Evolutionary conservation across 495 filamentous ascomycete genomes (phyloP), one percentile per base, ranked within the genome.

Genomic region (Articulospora tetracladia): DNA sequence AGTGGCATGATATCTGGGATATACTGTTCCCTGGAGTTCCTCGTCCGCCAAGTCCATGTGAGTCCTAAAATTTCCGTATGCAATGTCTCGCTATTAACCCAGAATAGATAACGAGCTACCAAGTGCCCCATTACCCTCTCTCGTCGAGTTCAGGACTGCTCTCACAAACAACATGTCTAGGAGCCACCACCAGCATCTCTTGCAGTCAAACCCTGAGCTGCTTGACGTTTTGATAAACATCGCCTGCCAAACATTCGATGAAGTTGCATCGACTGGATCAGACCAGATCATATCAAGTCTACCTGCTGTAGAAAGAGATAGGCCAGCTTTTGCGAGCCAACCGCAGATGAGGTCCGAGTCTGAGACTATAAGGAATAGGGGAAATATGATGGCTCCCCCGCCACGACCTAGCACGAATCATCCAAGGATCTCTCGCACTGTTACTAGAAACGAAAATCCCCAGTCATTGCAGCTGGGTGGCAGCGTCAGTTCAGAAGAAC

Each of bases 1-100:
- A 34, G 49, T 58, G 56, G 56, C 51, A 23, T 22, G 46, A 47
- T 13, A 58, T 58, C n/a, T 58, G 56, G 56, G 27, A 52, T 22
- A 39, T 58, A 6, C 46, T 58, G 12, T 58, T 58, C 30, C 56
- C 56, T 17, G 46, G 32, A 22, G 28, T 34, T 11, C 0, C 13
- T 8, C 6, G 7, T 25, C 56, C 56, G 11, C 8, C 44, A 17
- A 36, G 49, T 34, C 56, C 56, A 24, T 58, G 56, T 58, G n/a
- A 36, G 56, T 39, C 10, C 24, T n/a, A 44, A 19, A 17, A 11
- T 3, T 44, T 22, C 3, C 7, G 7, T 7, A 20, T 36, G 15
- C 10, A 3, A 8, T 12, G 15, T 44, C 39, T 44, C 15, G 39
- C n/a, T 7, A 17, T 17, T 44, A 44, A 44, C 17, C 39, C 3